Base-by-base conservation (phyloP, 768 basidiomycete genomes). In the Collybia sordida region DNA sequence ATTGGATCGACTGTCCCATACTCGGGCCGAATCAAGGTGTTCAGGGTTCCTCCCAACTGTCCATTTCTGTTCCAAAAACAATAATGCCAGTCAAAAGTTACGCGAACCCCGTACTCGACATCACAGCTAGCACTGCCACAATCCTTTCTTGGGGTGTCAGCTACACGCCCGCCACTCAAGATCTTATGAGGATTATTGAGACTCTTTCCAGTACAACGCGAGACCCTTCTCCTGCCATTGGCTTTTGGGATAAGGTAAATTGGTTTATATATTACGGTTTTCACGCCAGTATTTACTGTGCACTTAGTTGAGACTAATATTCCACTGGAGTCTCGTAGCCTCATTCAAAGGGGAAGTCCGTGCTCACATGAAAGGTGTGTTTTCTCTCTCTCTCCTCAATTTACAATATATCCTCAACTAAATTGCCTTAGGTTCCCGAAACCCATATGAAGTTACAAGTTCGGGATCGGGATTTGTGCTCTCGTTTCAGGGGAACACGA, bases 1-100 rank as follows among this genome's bases (percentile, higher is more conserved):
- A 88, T 53, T 90, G 88, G 84, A 71, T 93, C 18, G 64, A 82
- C 14, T 90, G 85, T 57, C 71, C 75, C 3, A 74, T 97, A 53
- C 69, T 88, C 42, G 77, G 79, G n/a, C 64, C 70, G 3, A 70
- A 80, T 47, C 75, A 79, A 23, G 82, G 81, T 24, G 63, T 77
- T 27, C 70, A 71, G 23, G 80, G 77, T 5, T 73, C 79, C 23
- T 66, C 71, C 1, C 74, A 79, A 4, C 77, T 94, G 41, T 72
- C 71, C 21, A 66, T 94, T 35, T 54, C 68, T 36, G 76, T 96
- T 27, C 92, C 93, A 1, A 97, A 95, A 66, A 95, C 93, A 0
- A 86, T 93, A 50, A 96, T 94, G 90, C 89, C 95, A 0, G 88
- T 95, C 59, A 98, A 98, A 69, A 90, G 87, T 6, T 97, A 95